Base-by-base conservation (phyloP, 371 early-diverging fungal genomes). In the Synchytrium microbalum region DNA sequence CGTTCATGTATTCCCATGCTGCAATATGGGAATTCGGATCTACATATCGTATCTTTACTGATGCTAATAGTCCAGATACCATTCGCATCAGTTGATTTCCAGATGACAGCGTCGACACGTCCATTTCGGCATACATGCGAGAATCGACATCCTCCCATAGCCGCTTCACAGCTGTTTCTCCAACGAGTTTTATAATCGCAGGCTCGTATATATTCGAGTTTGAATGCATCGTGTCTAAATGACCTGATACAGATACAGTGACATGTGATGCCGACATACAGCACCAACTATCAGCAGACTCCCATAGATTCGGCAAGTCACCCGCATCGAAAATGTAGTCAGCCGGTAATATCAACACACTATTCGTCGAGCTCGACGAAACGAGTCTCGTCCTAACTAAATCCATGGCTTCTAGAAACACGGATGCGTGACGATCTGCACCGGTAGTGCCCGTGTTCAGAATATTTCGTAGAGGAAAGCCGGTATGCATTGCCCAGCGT, bases 401-500 rank as follows among this genome's bases (percentile, higher is more conserved):
- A 5, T 55, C 56, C 13, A 55, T 8, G 5, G 56, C 56, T 55
- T 55, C 56, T 8, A 55, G 23, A 24, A 13, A 55, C 13, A 13
- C 56, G 13, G 8, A 24, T 24, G 13, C 56, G 5, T 55, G 56
- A 8, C 5, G 56, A 24, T 25, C 28, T 13, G 56, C 13, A 28
- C 8, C 5, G 8, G 28, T 28, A 5, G 56, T 55, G 13, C 56
- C 56, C 13, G 56, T 28, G 24, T 55, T 55, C 56, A 55, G 56
- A n/a, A 55, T 25, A 24, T 54, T 13, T 2, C 58, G 61, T n/a
- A 31, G 30, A 1, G 60, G 33, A 25, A 70, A 54, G 14, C 58
- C 67, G 8, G 31, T 2, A 32, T 53, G 31, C 32, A 64, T 60
- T 16, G 67, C 64, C 67, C 67, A 67, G 1, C 67, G 58, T 33